These are phyloP conservation scores for Lasiosphaeria hispida DNA, from an alignment of 495 filamentous ascomycete species.

Conservation along the genomic window DNA sequence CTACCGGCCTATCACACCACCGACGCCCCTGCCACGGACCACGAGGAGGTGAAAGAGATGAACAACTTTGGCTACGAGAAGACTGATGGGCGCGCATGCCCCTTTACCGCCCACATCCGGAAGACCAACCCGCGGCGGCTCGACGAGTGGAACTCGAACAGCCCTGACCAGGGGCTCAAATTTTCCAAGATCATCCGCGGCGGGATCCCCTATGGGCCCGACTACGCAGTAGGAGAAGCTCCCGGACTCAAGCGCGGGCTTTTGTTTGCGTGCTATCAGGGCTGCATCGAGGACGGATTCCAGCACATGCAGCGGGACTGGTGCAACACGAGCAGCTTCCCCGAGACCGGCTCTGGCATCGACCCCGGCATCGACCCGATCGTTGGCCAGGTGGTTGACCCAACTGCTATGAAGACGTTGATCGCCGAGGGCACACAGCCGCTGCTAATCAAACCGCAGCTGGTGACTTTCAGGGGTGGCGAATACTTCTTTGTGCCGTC, in stretches of 20 bases:
- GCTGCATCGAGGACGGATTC: slow-evolving; percentile 1
- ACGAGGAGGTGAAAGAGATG: slow-evolving; percentile 1
- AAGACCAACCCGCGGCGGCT: slow-evolving; percentile 6
- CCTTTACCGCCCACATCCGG: slow-evolving; percentile 5
- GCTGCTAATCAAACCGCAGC: background rate
- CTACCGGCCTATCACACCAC: background rate
- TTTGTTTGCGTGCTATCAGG: slow-evolving; percentile 4
- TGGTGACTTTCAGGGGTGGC: slow-evolving; percentile 6
- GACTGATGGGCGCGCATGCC: background rate
- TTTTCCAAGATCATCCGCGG: slow-evolving; percentile 7
- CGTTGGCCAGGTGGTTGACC: background rate
- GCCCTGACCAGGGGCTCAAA: slow-evolving; percentile 1
- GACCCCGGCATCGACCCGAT: slow-evolving; percentile 1
- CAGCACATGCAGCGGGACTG: background rate
- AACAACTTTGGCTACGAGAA: slow-evolving; percentile 3
- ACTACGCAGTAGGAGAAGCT: background rate
- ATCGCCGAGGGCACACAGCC: background rate
- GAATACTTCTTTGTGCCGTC: slow-evolving; percentile 7
- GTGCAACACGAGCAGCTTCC: background rate
- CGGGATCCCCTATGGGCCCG: slow-evolving; percentile 2
- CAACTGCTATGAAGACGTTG: background rate
- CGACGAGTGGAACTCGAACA: background rate
- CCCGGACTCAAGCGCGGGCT: slow-evolving; percentile 1
- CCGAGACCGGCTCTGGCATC: background rate
- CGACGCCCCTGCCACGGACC: slow-evolving; percentile 4